Conservation (phyloP, 495 filamentous ascomycete species). For the Staphylotrichum longicolle region DNA sequence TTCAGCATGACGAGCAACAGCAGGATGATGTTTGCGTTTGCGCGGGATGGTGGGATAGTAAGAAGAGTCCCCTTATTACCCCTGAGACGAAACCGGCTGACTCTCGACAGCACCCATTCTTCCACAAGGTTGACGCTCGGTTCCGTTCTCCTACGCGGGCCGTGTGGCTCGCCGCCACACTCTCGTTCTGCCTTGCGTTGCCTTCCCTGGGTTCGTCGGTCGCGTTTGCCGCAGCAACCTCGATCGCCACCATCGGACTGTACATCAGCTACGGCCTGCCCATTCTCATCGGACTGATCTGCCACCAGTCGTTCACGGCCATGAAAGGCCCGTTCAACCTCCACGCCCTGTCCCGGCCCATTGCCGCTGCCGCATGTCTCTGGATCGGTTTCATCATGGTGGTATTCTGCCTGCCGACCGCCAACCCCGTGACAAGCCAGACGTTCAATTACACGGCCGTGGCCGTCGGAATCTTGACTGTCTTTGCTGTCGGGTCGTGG, state of each 20-base stretch:
- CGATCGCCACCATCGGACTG: constrained; percentile 66
- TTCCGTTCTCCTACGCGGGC: constrained; percentile 57
- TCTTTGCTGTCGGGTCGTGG: constrained; percentile 39
- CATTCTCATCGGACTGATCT: constrained; percentile 58
- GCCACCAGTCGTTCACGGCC: constrained; percentile 38
- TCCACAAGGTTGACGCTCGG: constrained; percentile 56
- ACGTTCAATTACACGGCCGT: constrained; percentile 64
- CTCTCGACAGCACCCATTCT: constrained; percentile 38
- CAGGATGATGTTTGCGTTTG: constrained; percentile 65
- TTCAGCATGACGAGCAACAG: constrained; percentile 60
- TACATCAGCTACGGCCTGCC: constrained; percentile 66
- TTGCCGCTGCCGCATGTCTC: constrained; percentile 50
- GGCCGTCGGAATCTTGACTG: constrained; percentile 57
- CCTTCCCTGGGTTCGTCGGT: constrained; percentile 60
- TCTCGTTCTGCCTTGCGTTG: constrained; percentile 59
- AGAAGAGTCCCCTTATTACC: constrained; percentile 3
- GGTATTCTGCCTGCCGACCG: constrained; percentile 60
- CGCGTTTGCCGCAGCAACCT: constrained; percentile 61
- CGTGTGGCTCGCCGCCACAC: constrained; percentile 58
- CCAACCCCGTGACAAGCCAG: constrained; percentile 56
- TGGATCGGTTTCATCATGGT: constrained; percentile 62
- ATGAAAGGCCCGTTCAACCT: constrained; percentile 61
- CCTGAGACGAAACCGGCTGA: background rate
- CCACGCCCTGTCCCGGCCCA: constrained; percentile 49
- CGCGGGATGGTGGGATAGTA: constrained; percentile 52